Percentiles rank a stretch among this genome's conserved stretches.
Conservation (phyloP, 768 basidiomycete species). For the Brasilioporus rufonigricans region DNA sequence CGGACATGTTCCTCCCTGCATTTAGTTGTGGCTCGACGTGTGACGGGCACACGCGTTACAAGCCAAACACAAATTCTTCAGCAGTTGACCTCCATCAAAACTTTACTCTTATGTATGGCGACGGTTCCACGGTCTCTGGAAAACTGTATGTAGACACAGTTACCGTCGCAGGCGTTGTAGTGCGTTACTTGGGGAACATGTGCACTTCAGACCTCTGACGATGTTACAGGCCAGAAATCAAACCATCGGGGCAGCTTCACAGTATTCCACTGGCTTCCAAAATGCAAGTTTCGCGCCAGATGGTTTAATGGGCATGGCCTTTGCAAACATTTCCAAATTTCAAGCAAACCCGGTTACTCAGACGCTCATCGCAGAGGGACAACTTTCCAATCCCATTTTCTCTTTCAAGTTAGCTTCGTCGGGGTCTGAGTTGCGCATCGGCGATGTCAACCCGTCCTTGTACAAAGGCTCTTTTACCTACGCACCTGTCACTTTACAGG, state of each 20-base stretch:
- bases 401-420: slow-evolving; percentile 39
- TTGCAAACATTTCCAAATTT: slow-evolving; percentile 37
- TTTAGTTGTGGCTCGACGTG: slow-evolving; percentile 30
- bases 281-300: slow-evolving; percentile 20
- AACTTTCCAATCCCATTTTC: slow-evolving; percentile 33
- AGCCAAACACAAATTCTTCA: slow-evolving; percentile 33
- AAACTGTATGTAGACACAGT: slow-evolving; percentile 40
- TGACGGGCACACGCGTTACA: slow-evolving; percentile 34
- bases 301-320: slow-evolving; percentile 44
- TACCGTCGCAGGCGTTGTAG: slow-evolving; percentile 32
- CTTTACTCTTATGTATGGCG: slow-evolving; percentile 42
- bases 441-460: slow-evolving; percentile 38
- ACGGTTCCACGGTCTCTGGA: slow-evolving; percentile 41
- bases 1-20: slow-evolving; percentile 34
- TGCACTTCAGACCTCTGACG: neutral
- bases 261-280: slow-evolving; percentile 18
- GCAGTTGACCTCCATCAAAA: slow-evolving; percentile 17
- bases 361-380: slow-evolving; percentile 39
- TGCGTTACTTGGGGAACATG: neutral
- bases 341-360: slow-evolving; percentile 39
- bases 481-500: slow-evolving; percentile 30
- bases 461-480: slow-evolving; percentile 41
- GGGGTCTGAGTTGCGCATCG: slow-evolving; percentile 39
- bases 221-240: slow-evolving; percentile 24
- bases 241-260: slow-evolving; percentile 20